phyloP scores from a whole-genome alignment of 441 rosid genomes.

The Codiaeum variegatum region DNA sequence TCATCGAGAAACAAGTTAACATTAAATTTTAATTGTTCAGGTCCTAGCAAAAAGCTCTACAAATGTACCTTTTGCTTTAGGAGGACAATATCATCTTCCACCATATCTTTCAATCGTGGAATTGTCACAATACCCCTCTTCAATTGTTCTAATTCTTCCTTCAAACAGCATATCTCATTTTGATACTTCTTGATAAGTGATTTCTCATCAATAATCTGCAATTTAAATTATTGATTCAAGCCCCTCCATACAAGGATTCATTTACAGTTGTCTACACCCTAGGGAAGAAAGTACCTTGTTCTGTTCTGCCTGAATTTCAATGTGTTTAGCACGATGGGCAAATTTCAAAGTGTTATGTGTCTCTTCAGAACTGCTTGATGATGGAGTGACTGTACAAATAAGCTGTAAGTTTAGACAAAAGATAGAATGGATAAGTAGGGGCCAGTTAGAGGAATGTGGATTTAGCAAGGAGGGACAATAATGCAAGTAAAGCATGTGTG shows the following conservation, averaged over 20 bases:
- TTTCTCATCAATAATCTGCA: constrained; percentile 97
- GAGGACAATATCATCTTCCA: constrained; percentile 70
- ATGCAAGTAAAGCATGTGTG: not conserved
- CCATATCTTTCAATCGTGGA: constrained; percentile 60
- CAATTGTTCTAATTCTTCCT: constrained; percentile 84
- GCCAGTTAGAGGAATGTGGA: not conserved
- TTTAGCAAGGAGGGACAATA: not conserved
- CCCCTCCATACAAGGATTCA: not conserved
- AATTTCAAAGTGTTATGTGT: constrained; percentile 97
- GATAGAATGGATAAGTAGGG: constrained; percentile 5
- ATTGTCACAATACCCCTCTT: constrained; percentile 70
- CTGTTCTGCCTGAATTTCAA: constrained; percentile 91
- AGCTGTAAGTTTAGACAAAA: constrained; percentile 49
- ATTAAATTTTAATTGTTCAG: constrained; percentile 12
- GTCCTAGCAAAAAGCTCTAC: not conserved
- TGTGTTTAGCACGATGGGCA: constrained; percentile 96
- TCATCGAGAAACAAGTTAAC: constrained; percentile 4
- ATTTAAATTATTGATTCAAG: constrained; percentile 28
- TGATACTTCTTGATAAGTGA: constrained; percentile 98
- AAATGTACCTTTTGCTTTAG: constrained; percentile 80
- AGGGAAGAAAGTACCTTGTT: constrained; percentile 61
- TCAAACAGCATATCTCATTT: constrained; percentile 83
- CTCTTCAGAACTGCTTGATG: constrained; percentile 95
- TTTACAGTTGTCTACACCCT: not conserved
- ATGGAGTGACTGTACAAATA: constrained; percentile 97